Evolutionary conservation across 2,329 filamentous ascomycete species (phyloP).

Genomic region (Thyridium curvatum): DNA sequence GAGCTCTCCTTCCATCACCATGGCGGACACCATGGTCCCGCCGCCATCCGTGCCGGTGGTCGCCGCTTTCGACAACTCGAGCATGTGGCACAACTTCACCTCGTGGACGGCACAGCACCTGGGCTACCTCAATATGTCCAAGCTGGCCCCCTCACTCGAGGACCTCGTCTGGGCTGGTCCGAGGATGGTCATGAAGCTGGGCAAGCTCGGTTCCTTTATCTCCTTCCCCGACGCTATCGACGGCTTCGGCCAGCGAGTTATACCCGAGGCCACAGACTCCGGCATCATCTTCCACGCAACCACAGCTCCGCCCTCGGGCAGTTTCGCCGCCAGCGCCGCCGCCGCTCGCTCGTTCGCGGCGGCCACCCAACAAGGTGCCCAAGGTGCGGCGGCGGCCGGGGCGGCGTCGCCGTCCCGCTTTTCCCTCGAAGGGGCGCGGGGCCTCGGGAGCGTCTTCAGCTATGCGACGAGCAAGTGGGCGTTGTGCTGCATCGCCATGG

Average conservation of each 20-base stretch:
- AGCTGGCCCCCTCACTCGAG: slow-evolving; percentile 57
- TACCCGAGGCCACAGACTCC: slow-evolving; percentile 51
- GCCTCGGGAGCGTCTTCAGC: slow-evolving; percentile 78
- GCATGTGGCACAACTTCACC: slow-evolving; percentile 47
- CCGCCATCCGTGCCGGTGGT: slow-evolving; percentile 11
- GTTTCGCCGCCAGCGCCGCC: slow-evolving; percentile 36
- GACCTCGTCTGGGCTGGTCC: slow-evolving; percentile 66
- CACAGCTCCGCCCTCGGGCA: slow-evolving; percentile 36
- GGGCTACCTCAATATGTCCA: slow-evolving; percentile 40
- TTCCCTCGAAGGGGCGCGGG: slow-evolving; percentile 55
- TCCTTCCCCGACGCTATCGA: slow-evolving; percentile 54
- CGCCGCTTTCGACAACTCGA: slow-evolving; percentile 31
- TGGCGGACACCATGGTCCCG: slow-evolving; percentile 15
- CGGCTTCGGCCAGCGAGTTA: slow-evolving; percentile 50
- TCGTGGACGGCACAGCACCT: slow-evolving; percentile 43
- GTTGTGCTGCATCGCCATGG: slow-evolving; percentile 77
- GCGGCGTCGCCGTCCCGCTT: slow-evolving; percentile 37
- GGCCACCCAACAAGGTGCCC: slow-evolving; percentile 32
- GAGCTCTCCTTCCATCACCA: too few species aligned
- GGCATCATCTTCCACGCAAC: slow-evolving; percentile 19
- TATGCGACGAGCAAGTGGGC: slow-evolving; percentile 94
- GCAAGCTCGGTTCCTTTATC: slow-evolving; percentile 59
- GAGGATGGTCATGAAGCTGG: slow-evolving; percentile 62
- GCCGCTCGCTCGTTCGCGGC: slow-evolving; percentile 32
- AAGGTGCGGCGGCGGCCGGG: slow-evolving; percentile 8